Conservation (phyloP, 148 eudicot species). For the Drosera capensis region DNA sequence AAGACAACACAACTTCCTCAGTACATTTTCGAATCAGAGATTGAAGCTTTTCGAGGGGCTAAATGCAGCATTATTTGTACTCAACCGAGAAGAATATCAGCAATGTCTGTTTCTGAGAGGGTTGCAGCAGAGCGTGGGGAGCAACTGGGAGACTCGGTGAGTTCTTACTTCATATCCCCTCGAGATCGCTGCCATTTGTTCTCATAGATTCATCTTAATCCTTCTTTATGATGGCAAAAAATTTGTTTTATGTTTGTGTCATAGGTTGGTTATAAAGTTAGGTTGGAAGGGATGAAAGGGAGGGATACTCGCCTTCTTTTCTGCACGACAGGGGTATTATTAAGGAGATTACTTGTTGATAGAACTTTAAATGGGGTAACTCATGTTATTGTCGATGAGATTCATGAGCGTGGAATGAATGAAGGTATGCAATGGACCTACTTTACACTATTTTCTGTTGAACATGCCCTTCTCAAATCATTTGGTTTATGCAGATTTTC, state of each 20-base stretch:
- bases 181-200: conserved; percentile 3
- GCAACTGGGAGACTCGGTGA: conserved; percentile 80
- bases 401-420: conserved; percentile 99
- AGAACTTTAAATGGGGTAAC: conserved; percentile 69
- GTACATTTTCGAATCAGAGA: conserved; percentile 85
- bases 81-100: conserved; percentile 97
- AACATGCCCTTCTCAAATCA: conserved; percentile 7
- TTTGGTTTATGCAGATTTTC: conserved; percentile 62
- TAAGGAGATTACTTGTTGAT: conserved; percentile 86
- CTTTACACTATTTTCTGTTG: neutral
- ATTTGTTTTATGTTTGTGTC: conserved; percentile 2
- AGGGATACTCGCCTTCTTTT: conserved; percentile 92
- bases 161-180: conserved; percentile 13
- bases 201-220: neutral
- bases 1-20: conserved; percentile 98
- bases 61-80: conserved; percentile 83
- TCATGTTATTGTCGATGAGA: conserved; percentile 92
- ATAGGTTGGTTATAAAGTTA: conserved; percentile 93
- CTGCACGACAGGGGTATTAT: conserved; percentile 86
- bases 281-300: conserved; percentile 94
- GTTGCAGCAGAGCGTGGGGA: conserved; percentile 99
- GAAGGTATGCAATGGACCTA: conserved; percentile 43
- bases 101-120: conserved; percentile 92
- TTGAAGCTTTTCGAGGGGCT: conserved; percentile 80
- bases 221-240: no score